Base-by-base conservation (phyloP, 2,329 filamentous ascomycete species). In the Helicocarpus griseus region DNA sequence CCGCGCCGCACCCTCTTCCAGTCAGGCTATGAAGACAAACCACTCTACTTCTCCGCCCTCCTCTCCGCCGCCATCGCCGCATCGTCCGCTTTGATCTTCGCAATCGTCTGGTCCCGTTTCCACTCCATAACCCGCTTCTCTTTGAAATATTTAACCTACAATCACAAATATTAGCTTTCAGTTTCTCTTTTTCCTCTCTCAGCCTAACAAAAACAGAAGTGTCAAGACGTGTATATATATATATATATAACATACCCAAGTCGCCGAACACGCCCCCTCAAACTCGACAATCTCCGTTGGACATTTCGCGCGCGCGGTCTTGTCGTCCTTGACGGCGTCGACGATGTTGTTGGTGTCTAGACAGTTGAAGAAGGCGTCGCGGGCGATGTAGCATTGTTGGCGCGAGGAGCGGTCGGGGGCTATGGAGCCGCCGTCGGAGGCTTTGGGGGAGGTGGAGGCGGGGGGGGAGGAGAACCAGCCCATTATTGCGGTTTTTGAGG, bases 101-200 rank as follows among this genome's bases (percentile, higher is more conserved):
- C 84, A 57, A 95, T 74, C 22, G 88, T 86, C 70, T 83, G 77
- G 63, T 87, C 85, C 70, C 91, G 89, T 61, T 95, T 87, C 64
- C 87, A 79, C 61, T 98, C 93, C 72, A 94, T 91, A 33, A 97
- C 88, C 62, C 93, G 79, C 73, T 89, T 86, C 71, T 96, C 90
- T 76, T 97, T 96, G 73, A 98, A 98, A 71, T 98, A 97, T 71
- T 89, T 89, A 55, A 96, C 87, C 88, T 93, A 61, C 50, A 59
- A 53, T 57, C 33, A 14, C 31, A 29, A 43, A 35, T 41, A 17
- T 17, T 14, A 35, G n/a, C 31, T 35, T 9, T 35, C 31, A 35
- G 31, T 17, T 1, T 14, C 39, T 19, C 19, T 4, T 17, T 9
- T 11, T 41, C 7, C 22, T 41, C 39, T 4, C 39, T n/a, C n/a